These are phyloP conservation scores for Hyphopichia homilentoma DNA, from an alignment of 805 yeast genomes.

Conservation along the genomic window DNA sequence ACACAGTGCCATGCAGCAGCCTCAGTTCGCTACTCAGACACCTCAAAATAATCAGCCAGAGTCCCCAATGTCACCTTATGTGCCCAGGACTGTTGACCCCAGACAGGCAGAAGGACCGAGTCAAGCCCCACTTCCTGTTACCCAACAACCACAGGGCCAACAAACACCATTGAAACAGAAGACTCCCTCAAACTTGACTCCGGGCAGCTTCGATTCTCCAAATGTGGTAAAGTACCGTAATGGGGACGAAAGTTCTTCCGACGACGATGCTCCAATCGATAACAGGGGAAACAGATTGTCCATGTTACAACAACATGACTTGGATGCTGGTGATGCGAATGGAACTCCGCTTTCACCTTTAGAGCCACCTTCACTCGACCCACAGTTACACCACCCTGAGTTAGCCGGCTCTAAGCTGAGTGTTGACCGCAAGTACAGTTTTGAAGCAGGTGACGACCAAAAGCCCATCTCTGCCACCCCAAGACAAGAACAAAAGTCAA, in stretches of 20 bases:
- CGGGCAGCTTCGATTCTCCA: constrained; percentile 23
- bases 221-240: constrained; percentile 33
- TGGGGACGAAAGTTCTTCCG: constrained; percentile 25
- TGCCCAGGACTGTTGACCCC: constrained; percentile 7
- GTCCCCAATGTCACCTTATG: constrained; percentile 3
- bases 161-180: constrained; percentile 1
- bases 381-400: constrained; percentile 9
- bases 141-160: constrained; percentile 3
- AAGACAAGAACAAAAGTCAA: constrained; percentile 9
- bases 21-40: constrained; percentile 2
- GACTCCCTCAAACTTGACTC: constrained; percentile 1
- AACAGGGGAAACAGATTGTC: constrained; percentile 22
- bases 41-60: constrained; percentile 1
- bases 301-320: constrained; percentile 31
- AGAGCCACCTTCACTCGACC: constrained; percentile 6
- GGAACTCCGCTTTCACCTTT: background rate
- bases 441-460: constrained; percentile 39
- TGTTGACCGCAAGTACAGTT: constrained; percentile 27
- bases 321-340: constrained; percentile 10
- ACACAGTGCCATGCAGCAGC: background rate
- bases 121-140: constrained; percentile 10
- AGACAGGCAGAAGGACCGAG: constrained; percentile 23
- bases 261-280: constrained; percentile 22
- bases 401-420: constrained; percentile 16
- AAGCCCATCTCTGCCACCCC: constrained; percentile 29